Percentiles rank a stretch among this genome's conserved stretches.
These are phyloP conservation scores for Nyctanthes arbortristis DNA, from an alignment of 257 asterid genomes.

Conservation along the genomic window DNA sequence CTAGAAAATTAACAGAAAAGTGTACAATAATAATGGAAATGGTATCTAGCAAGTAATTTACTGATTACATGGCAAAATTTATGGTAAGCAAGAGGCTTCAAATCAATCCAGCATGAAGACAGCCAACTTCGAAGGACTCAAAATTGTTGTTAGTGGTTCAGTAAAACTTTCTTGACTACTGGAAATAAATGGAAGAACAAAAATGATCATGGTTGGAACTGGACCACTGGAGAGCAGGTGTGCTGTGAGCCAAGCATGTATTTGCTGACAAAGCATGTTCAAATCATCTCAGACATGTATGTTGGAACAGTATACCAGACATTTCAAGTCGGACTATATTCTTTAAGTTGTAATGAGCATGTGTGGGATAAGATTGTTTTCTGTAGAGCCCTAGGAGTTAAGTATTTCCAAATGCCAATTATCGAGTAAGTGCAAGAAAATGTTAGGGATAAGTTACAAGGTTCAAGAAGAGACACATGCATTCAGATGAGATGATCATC, in stretches of 20 bases:
- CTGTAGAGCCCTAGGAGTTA: background rate
- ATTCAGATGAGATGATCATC: background rate
- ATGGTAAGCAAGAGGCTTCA: background rate
- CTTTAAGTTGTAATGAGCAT: background rate
- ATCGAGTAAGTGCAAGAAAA: background rate
- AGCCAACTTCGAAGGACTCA: slow-evolving; percentile 9
- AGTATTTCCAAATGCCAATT: background rate
- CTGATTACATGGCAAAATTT: slow-evolving; percentile 6
- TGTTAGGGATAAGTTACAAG: background rate
- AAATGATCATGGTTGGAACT: background rate
- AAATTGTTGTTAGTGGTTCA: background rate
- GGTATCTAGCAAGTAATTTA: background rate
- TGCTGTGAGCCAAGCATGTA: background rate
- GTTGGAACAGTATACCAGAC: background rate
- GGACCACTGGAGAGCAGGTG: background rate
- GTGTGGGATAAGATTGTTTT: background rate
- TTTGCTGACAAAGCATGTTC: background rate
- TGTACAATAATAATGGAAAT: slow-evolving; percentile 1
- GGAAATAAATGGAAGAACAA: background rate
- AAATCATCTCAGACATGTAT: background rate
- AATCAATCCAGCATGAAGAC: slow-evolving; percentile 18
- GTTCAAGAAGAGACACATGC: slow-evolving; percentile 9
- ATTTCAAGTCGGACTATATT: background rate
- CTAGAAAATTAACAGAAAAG: background rate
- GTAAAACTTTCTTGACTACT: slow-evolving; percentile 5